Conservation (phyloP, 140 eudicot species). For the Stevia rebaudiana region DNA sequence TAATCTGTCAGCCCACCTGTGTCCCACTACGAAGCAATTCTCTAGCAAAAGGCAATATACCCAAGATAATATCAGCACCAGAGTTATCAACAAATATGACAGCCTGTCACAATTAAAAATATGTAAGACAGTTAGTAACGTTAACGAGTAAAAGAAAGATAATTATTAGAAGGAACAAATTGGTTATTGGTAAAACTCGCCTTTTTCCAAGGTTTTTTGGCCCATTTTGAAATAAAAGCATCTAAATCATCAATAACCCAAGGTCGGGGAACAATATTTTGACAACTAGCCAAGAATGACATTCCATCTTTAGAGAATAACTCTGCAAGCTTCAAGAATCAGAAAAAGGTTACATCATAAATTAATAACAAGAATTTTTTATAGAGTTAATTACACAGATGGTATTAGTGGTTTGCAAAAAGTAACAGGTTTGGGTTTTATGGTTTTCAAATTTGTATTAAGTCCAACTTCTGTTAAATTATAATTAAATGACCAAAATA, state of each 20-base stretch:
- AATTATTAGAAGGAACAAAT: background rate
- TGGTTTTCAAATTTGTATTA: no score
- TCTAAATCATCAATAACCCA: constrained; percentile 99
- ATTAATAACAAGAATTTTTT: no score
- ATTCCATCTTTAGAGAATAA: constrained; percentile 95
- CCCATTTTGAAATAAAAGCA: constrained; percentile 66
- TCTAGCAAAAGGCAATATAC: constrained; percentile 94
- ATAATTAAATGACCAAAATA: no score
- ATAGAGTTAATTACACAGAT: no score
- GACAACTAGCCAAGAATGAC: constrained; percentile 93
- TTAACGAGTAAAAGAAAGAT: background rate
- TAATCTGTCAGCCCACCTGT: constrained; percentile 48
- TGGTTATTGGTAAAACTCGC: constrained; percentile 28
- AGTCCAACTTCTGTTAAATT: no score
- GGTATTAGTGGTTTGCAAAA: no score
- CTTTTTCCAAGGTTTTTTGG: constrained; percentile 77
- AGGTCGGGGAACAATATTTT: constrained; percentile 88
- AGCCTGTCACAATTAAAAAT: constrained; percentile 50
- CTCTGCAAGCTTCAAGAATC: constrained; percentile 91
- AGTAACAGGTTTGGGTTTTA: no score
- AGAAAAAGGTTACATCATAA: constrained; percentile 4
- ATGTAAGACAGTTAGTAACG: constrained; percentile 26
- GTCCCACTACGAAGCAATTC: constrained; percentile 83
- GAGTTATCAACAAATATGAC: constrained; percentile 94
- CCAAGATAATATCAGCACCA: constrained; percentile 95